Evolutionary conservation across 2,329 filamentous ascomycete species (phyloP).

Genomic region (Polychaeton citri): DNA sequence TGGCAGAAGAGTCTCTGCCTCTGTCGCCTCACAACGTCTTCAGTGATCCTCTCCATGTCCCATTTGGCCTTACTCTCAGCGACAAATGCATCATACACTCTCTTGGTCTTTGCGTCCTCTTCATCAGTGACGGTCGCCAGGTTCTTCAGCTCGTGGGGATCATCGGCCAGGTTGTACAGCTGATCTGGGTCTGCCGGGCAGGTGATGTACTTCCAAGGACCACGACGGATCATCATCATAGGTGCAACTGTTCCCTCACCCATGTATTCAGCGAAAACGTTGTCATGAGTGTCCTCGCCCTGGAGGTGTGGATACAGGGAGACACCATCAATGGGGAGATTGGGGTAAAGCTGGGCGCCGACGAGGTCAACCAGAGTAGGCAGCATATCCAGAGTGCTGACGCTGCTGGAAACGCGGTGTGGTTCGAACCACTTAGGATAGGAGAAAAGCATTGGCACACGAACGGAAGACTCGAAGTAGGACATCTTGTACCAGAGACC

Average conservation of each 20-base stretch:
- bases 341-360: slow-evolving; percentile 53
- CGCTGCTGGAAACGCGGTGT: slow-evolving; percentile 66
- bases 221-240: slow-evolving; percentile 86
- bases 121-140: slow-evolving; percentile 34
- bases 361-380: slow-evolving; percentile 79
- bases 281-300: slow-evolving; percentile 58
- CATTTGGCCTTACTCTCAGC: slow-evolving; percentile 62
- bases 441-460: slow-evolving; percentile 76
- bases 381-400: slow-evolving; percentile 81
- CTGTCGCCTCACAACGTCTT: slow-evolving; percentile 63
- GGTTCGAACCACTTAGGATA: slow-evolving; percentile 63
- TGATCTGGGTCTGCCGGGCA: slow-evolving; percentile 75
- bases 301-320: slow-evolving; percentile 70
- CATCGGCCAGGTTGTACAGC: slow-evolving; percentile 64
- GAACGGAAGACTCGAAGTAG: slow-evolving; percentile 83
- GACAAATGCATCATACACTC: slow-evolving; percentile 48
- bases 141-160: slow-evolving; percentile 68
- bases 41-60: slow-evolving; percentile 67
- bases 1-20: slow-evolving; percentile 67
- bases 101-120: slow-evolving; percentile 22
- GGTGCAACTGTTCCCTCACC: slow-evolving; percentile 82
- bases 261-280: slow-evolving; percentile 90
- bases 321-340: slow-evolving; percentile 72
- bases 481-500: slow-evolving; percentile 97
- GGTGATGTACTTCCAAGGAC: slow-evolving; percentile 80